A percentile compares a stretch with the other conserved stretches of the same genome.
phyloP scores from a whole-genome alignment of 1,284 basidiomycete genomes.

The Cutaneotrichosporon sp. region DNA sequence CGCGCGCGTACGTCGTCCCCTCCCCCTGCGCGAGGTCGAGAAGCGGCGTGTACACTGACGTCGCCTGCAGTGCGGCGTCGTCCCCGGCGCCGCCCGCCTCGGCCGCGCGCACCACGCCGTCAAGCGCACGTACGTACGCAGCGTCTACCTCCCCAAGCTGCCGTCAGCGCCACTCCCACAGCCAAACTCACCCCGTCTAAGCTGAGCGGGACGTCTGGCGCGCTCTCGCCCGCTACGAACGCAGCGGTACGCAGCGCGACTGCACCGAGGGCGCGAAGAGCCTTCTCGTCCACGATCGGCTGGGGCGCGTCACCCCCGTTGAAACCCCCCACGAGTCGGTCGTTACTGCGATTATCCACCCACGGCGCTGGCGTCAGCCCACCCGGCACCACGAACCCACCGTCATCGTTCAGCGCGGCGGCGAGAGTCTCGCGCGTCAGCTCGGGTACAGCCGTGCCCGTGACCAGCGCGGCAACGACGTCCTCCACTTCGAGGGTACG shows the following conservation, averaged over 20 bases:
- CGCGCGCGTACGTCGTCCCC: neutral
- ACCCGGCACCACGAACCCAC: neutral
- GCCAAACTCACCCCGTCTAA: constrained; percentile 1
- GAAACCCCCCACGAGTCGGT: constrained; percentile 6
- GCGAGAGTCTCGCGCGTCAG: neutral
- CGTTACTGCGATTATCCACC: constrained; percentile 17
- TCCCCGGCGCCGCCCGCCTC: neutral
- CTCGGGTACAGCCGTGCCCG: constrained; percentile 4
- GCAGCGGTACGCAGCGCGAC: constrained; percentile 1
- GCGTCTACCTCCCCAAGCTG: constrained; percentile 1
- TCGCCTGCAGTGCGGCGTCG: neutral
- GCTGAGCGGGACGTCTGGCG: neutral
- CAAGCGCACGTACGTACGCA: constrained; percentile 6
- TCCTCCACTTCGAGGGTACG: constrained; percentile 24
- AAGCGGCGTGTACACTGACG: neutral
- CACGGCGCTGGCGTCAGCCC: constrained; percentile 1
- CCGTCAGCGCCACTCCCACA: too few relatives aligned
- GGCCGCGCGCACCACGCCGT: constrained; percentile 3
- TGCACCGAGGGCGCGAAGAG: constrained; percentile 6
- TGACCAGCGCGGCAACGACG: constrained; percentile 14
- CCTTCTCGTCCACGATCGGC: neutral
- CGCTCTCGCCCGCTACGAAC: constrained; percentile 4
- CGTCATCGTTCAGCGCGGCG: neutral
- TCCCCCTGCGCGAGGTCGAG: neutral
- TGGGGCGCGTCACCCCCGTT: neutral